These are phyloP conservation scores for Stenocarpella maydis DNA, from an alignment of 2,329 filamentous ascomycete genomes.

Conservation along the genomic window DNA sequence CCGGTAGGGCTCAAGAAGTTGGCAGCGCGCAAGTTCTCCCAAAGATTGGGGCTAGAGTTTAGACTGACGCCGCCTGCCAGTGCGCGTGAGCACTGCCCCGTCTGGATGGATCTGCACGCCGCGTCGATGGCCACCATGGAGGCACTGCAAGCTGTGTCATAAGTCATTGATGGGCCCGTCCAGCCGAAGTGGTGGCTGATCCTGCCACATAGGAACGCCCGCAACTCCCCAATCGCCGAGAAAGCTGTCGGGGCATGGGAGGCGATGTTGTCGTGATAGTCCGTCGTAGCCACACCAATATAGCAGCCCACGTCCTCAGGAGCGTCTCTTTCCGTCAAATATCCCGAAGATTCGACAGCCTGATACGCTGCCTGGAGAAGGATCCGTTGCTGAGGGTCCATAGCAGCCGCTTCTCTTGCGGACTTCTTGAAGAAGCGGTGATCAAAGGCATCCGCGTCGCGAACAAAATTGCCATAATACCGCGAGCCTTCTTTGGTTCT, in stretches of 20 bases:
- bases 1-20: slow-evolving; percentile 54
- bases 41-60: slow-evolving; percentile 43
- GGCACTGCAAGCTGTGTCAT: slow-evolving; percentile 51
- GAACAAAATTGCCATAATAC: slow-evolving; percentile 6
- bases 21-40: slow-evolving; percentile 45
- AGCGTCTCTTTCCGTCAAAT: background rate
- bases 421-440: slow-evolving; percentile 39
- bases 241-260: background rate
- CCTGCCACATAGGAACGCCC: slow-evolving; percentile 44
- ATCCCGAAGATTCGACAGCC: slow-evolving; percentile 28
- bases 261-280: slow-evolving; percentile 9
- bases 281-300: background rate
- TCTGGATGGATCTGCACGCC: slow-evolving; percentile 38
- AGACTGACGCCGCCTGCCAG: slow-evolving; percentile 51
- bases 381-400: slow-evolving; percentile 42
- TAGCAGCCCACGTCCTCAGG: slow-evolving; percentile 41
- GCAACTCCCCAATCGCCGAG: background rate
- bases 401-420: slow-evolving; percentile 37
- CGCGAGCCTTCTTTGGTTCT: background rate
- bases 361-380: slow-evolving; percentile 45
- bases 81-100: slow-evolving; percentile 45
- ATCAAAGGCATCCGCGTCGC: slow-evolving; percentile 34
- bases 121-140: slow-evolving; percentile 47
- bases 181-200: slow-evolving; percentile 53
- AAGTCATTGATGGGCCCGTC: slow-evolving; percentile 49